phyloP scores from a whole-genome alignment of 2,329 filamentous ascomycete genomes.

The Cylindrodendrum hubeiense region DNA sequence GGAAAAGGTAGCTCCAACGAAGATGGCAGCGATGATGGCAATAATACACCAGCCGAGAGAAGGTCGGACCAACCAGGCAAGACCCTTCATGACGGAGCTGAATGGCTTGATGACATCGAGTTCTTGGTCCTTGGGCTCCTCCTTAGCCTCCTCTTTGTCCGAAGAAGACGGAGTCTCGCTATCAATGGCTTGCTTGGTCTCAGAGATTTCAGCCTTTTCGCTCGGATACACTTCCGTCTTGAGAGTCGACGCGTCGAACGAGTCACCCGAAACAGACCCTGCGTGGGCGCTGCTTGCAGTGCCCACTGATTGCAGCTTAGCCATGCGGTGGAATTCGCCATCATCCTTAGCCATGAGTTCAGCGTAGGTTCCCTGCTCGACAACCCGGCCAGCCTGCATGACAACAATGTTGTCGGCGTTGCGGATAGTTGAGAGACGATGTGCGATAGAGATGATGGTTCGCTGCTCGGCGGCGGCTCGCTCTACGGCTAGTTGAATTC shows the following conservation, averaged over 20 bases:
- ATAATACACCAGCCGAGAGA: constrained; percentile 53
- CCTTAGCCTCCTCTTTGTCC: constrained; percentile 9
- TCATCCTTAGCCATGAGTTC: constrained; percentile 66
- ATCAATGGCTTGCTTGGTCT: constrained; percentile 11
- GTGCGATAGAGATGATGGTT: constrained; percentile 76
- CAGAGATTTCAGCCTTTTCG: constrained; percentile 28
- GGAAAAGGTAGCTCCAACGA: constrained; percentile 67
- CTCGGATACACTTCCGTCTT: constrained; percentile 18
- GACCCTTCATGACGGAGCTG: constrained; percentile 51
- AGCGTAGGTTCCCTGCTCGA: constrained; percentile 73
- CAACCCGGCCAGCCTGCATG: constrained; percentile 68
- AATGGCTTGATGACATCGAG: constrained; percentile 54
- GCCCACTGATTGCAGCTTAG: constrained; percentile 56
- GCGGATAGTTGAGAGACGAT: constrained; percentile 70
- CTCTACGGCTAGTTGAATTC: constrained; percentile 63
- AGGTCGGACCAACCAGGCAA: constrained; percentile 54
- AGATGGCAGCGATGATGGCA: constrained; percentile 56
- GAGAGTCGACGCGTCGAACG: constrained; percentile 30
- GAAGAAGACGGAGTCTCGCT: constrained; percentile 1
- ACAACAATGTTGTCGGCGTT: constrained; percentile 77
- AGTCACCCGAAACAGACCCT: constrained; percentile 43
- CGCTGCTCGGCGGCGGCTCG: constrained; percentile 59
- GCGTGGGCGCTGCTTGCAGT: constrained; percentile 40
- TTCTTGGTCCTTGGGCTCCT: constrained; percentile 49
- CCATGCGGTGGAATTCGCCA: constrained; percentile 65